phyloP scores from a whole-genome alignment of 2,329 filamentous ascomycete species.

The Conoideocrella luteorostrata region DNA sequence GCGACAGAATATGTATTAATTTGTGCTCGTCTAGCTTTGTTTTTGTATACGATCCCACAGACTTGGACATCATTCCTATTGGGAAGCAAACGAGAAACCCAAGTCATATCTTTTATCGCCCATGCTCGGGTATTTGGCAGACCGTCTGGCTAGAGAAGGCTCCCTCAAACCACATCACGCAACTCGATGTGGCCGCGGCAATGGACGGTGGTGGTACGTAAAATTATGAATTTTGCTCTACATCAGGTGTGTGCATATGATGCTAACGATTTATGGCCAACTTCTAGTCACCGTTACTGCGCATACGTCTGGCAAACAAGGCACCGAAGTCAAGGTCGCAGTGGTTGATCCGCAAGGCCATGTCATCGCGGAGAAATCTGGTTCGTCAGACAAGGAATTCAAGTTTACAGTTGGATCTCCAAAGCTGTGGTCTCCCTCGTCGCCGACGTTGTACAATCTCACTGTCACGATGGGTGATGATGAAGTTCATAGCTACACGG shows the following conservation, averaged over 20 bases:
- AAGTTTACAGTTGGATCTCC: constrained; percentile 48
- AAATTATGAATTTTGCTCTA: constrained; percentile 1
- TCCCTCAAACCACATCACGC: constrained; percentile 48
- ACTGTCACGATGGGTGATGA: constrained; percentile 48
- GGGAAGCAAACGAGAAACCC: constrained; percentile 57
- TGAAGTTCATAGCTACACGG: constrained; percentile 56
- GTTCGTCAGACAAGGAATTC: constrained; percentile 43
- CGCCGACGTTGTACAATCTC: constrained; percentile 59
- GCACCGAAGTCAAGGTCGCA: constrained; percentile 28
- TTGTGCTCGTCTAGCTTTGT: constrained; percentile 39
- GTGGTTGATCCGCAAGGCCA: constrained; percentile 30
- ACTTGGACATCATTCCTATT: constrained; percentile 53
- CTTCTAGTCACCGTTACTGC: constrained; percentile 49
- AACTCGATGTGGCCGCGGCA: constrained; percentile 52
- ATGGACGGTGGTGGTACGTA: constrained; percentile 46
- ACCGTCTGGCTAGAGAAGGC: constrained; percentile 64
- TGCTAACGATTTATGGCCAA: background rate
- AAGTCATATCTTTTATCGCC: constrained; percentile 63
- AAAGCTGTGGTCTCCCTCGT: constrained; percentile 58
- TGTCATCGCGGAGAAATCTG: constrained; percentile 36
- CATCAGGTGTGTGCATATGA: background rate
- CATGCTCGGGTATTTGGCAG: constrained; percentile 71
- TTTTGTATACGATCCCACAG: constrained; percentile 63
- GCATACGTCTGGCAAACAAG: constrained; percentile 33
- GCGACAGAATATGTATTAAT: background rate